Evolutionary conservation across 2,329 filamentous ascomycete species (phyloP), one percentile per base, ranked within the genome.

Genomic region (Penicillium sp.): DNA sequence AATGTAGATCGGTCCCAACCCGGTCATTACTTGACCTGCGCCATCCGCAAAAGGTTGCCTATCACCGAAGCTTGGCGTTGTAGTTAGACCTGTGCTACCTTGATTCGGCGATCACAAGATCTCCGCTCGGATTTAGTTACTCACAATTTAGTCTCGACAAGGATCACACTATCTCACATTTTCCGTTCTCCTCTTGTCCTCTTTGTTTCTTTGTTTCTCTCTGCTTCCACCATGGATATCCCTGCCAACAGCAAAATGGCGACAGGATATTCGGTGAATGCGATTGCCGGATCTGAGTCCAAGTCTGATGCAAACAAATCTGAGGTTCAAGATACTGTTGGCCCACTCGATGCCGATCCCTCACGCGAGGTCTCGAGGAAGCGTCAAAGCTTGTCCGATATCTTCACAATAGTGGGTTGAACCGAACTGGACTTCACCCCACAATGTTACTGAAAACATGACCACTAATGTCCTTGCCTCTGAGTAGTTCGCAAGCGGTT

Each of bases 361-460:
- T 61, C 60, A 35, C 44, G 27, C 22, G 41, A 56, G 37, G 66
- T 61, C 10, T 60, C 64, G 9, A 55, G 24, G 52, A 66, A 62
- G 41, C 57, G 58, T 27, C 67, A 70, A 58, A 68, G 61, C 26
- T 45, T 68, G 24, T 70, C 67, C 10, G 63, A 70, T 50, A 35
- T 68, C 6, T 68, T 70, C 43, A 70, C 68, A 2, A 70, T 70
- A 43, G 68, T 70, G 48, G 52, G 55, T 53, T 55, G 16, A 19
- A 47, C 35, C 8, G 37, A 41, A 22, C 10, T 50, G 19, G 14
- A 43, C 9, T 16, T 45, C 44, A 8, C 11, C 13, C 13, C 37
- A 11, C 6, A 16, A 24, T 49, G 3, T 31, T 16, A 47, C 10
- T 29, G 6, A 29, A 2, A 16, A 45, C 27, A 19, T 13, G 3